Evolutionary conservation across 169 alveolate genomes (phyloP), one percentile per base, ranked within the genome.

Genomic region (Plasmodium chabaudi): DNA sequence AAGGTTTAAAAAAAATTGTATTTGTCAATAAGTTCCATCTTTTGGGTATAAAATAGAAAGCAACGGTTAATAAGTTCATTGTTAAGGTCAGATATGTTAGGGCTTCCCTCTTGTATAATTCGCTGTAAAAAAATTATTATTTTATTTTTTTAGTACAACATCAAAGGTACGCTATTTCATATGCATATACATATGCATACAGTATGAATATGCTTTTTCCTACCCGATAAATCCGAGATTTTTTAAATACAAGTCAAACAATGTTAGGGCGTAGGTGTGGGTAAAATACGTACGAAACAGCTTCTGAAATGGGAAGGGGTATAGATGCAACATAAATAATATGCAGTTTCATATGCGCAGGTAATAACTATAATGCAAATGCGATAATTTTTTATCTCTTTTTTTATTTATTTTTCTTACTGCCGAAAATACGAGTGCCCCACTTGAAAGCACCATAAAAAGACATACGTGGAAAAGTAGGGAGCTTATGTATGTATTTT

Each of bases 401-500:
- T 19, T 67, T 47, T 44, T 67, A 0, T 2, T 44, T 63, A 0
- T 63, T 63, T 39, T 63, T 82, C 44, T 39, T 82, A 82, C 90
- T 25, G 68, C 46, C 4, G 79, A 67, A 39, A 82, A 39, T 39
- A 15, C 13, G 15, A 51, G n/a, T 25, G 57, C 51, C 27, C 90
- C 90, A 21, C 71, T 53, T 44, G 90, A 49, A 57, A 82, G n/a
- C 13, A 82, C 65, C 15, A 82, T n/a, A 27, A 82, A 70, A 49
- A 82, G 90, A 34, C 90, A 82, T n/a, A 71, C 56, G 25, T 82
- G 65, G 71, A 82, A 42, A 57, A 82, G 84, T n/a, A 82, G 12
- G 25, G 72, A 65, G 19, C 67, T 13, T 15, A 82, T n/a, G 49
- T 82, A 67, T 23, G 90, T 67, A 46, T 17, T 17, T 51, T 56